These are phyloP conservation scores for Colletotrichum viniferum DNA, from an alignment of 2,329 filamentous ascomycete genomes.

Conservation along the genomic window DNA sequence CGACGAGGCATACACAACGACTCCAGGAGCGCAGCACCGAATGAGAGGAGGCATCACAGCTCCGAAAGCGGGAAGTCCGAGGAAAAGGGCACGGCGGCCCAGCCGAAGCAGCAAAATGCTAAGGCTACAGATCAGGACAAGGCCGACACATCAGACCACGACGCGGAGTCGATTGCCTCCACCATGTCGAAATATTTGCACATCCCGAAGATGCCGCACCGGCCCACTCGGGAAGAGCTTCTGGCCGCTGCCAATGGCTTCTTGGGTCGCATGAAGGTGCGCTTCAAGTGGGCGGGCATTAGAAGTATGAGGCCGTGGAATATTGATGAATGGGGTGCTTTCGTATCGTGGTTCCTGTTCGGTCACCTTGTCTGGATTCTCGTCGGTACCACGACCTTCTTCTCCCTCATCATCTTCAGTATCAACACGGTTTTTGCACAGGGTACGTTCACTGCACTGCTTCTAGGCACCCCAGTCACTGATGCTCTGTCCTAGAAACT, in stretches of 20 bases:
- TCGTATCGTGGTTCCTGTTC: conserved; percentile 91
- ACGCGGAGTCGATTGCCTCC: conserved; percentile 49
- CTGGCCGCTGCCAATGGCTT: conserved; percentile 91
- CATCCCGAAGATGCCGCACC: conserved; percentile 75
- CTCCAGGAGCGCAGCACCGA: conserved; percentile 24
- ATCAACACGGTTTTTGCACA: conserved; percentile 98
- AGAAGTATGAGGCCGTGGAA: conserved; percentile 94
- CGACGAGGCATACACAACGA: conserved; percentile 33
- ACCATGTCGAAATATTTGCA: conserved; percentile 66
- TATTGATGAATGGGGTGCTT: conserved; percentile 92
- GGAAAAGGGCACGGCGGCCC: conserved; percentile 7
- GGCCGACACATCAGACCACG: conserved; percentile 24
- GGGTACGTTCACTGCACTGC: conserved; percentile 52
- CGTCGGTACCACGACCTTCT: conserved; percentile 96
- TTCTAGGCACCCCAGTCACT: background rate
- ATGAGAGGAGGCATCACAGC: conserved; percentile 34
- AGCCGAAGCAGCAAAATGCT: background rate
- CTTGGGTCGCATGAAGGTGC: conserved; percentile 85
- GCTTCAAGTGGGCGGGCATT: conserved; percentile 98
- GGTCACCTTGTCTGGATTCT: conserved; percentile 95
- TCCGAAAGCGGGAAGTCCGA: conserved; percentile 28
- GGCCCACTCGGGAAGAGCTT: conserved; percentile 92
- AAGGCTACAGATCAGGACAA: conserved; percentile 21
- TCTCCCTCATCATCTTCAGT: conserved; percentile 86
- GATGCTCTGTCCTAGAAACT: conserved; percentile 66